A percentile compares a stretch with the other conserved stretches of the same genome.
Evolutionary conservation across 257 asterid genomes (phyloP).

Genomic region (Asclepias syriaca): DNA sequence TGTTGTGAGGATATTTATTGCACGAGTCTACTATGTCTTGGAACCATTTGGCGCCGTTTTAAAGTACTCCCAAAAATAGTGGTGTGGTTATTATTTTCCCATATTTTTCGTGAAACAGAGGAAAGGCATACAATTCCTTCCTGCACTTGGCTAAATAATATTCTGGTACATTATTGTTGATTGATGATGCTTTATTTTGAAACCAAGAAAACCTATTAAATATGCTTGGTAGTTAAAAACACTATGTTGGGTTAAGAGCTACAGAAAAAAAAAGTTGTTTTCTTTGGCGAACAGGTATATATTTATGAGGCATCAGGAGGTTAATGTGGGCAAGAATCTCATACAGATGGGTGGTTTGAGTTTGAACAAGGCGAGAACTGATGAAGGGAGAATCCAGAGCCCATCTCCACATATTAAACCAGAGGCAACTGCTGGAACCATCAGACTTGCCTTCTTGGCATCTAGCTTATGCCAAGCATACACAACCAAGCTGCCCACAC

Average conservation of each 20-base stretch:
- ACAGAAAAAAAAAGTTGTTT: too few relatives aligned
- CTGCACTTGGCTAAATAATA: background rate
- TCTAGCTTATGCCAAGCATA: conserved; percentile 23
- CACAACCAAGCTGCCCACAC: conserved; percentile 25
- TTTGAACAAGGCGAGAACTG: conserved; percentile 21
- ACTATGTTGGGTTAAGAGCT: background rate
- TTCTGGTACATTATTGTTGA: background rate
- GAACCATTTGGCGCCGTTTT: too few relatives aligned
- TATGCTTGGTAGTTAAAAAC: too few relatives aligned
- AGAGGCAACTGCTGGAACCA: conserved; percentile 36
- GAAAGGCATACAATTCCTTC: background rate
- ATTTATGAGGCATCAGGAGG: background rate
- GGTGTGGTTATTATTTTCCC: too few relatives aligned
- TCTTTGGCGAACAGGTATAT: background rate
- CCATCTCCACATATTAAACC: conserved; percentile 37
- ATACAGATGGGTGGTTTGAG: conserved; percentile 27
- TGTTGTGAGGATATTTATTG: too few relatives aligned
- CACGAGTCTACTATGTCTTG: background rate
- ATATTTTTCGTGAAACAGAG: background rate
- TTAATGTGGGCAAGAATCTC: conserved; percentile 17
- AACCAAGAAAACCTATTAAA: background rate
- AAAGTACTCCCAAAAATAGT: background rate
- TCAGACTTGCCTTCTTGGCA: conserved; percentile 16
- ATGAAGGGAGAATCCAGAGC: conserved; percentile 30
- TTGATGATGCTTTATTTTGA: background rate